A percentile compares a stretch with the other conserved stretches of the same genome.
These are phyloP conservation scores for Suhomyces faveliae DNA, from an alignment of 805 yeast genomes.

Conservation along the genomic window DNA sequence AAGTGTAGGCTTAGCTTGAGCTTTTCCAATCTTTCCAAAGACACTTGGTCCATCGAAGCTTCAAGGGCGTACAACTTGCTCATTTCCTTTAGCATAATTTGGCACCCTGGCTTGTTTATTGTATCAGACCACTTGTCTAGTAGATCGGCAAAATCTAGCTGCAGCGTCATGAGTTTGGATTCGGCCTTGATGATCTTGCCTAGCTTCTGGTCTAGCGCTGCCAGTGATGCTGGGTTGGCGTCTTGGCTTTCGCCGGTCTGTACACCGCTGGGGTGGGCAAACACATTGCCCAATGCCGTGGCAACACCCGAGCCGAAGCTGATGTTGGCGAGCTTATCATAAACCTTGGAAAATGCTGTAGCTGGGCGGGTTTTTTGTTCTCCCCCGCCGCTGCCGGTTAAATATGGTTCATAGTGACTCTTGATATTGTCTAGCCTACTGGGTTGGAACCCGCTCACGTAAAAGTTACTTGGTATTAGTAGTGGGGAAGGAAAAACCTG, in stretches of 20 bases:
- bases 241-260: background rate
- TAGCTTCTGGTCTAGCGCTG: constrained; percentile 27
- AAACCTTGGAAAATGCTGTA: constrained; percentile 21
- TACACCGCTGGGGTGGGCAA: background rate
- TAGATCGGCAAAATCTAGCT: constrained; percentile 40
- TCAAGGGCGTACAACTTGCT: constrained; percentile 39
- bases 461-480: background rate
- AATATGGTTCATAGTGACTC: background rate
- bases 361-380: constrained; percentile 15
- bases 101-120: constrained; percentile 40
- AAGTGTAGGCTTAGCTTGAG: constrained; percentile 44
- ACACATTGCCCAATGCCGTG: background rate
- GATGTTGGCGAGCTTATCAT: constrained; percentile 15
- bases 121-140: constrained; percentile 42
- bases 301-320: background rate
- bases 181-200: constrained; percentile 39
- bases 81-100: constrained; percentile 39
- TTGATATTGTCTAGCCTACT: background rate
- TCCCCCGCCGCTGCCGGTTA: background rate
- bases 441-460: constrained; percentile 1
- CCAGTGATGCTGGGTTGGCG: constrained; percentile 13
- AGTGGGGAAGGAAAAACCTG: background rate
- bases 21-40: constrained; percentile 43
- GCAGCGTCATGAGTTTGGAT: constrained; percentile 33
- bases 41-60: constrained; percentile 31